Evolutionary conservation across 441 rosid species (phyloP), one percentile per base, ranked within the genome.

Genomic region (Corymbia citriodora): DNA sequence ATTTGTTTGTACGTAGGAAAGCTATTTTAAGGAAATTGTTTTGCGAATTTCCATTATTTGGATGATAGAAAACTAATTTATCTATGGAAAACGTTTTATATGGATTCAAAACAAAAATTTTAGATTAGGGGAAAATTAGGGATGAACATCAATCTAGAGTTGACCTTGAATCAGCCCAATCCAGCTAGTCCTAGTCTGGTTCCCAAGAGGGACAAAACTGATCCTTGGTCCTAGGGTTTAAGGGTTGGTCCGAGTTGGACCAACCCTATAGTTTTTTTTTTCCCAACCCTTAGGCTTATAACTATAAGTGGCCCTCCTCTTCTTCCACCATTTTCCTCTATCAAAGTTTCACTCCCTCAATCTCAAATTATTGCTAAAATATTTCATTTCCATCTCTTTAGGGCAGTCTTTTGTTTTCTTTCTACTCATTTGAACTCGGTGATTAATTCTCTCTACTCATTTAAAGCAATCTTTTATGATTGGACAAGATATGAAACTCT

Each of bases 41-140:
- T 61, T 61, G 27, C 6, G 0, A 27, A 15, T 27, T 61, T 27
- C 2, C 31, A 6, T 12, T 27, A 12, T 61, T 27, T 63, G 70
- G 14, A 27, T 63, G 70, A 63, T 0, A 29, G 17, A 63, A 63
- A 63, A 63, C 70, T 63, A 63, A 63, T 63, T 16, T 63, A 63
- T 63, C n/a, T 63, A 63, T 6, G 8, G 16, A 63, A 29, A 63
- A 15, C 16, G 13, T 63, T 63, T 63, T 12, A 11, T 63, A 29
- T 29, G 31, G n/a, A 61, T 7, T 12, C 13, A 61, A 61, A 61
- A 27, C 13, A 61, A 61, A 15, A 61, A 61, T 16, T 61, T 61
- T 61, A 61, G 68, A 8, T 61, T 12, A 8, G 31, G 27, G 16
- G 65, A 13, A 61, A 61, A 21, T 1, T 55, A 0, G 29, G 0